These are phyloP conservation scores for Leccinum disarticulatum DNA, from an alignment of 768 basidiomycete species.

Conservation along the genomic window DNA sequence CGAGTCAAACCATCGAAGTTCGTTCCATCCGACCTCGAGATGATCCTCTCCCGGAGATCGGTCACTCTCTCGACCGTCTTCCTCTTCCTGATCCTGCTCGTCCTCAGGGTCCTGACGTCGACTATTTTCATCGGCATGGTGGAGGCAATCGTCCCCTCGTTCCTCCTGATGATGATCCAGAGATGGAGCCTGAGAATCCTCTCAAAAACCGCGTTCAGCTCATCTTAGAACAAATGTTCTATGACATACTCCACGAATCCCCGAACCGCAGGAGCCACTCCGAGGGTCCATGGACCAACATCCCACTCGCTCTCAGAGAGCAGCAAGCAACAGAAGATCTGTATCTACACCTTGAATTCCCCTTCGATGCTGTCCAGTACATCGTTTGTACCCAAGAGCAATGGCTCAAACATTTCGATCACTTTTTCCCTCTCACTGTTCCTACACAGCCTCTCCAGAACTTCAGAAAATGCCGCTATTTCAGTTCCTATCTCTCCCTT, in stretches of 20 bases:
- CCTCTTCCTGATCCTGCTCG: neutral
- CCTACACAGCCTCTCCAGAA: neutral
- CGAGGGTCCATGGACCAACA: neutral
- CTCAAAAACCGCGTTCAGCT: neutral
- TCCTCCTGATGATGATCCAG: neutral
- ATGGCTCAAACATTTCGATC: neutral
- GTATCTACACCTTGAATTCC: neutral
- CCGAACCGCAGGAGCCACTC: neutral
- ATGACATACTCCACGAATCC: neutral
- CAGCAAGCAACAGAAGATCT: neutral
- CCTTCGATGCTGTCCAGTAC: neutral
- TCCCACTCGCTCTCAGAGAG: neutral
- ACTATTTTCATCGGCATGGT: neutral
- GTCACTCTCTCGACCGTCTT: neutral
- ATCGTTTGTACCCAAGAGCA: neutral
- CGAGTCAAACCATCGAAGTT: neutral
- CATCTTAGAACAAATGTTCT: neutral
- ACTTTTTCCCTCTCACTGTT: neutral
- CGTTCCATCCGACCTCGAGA: neutral
- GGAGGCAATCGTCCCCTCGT: neutral
- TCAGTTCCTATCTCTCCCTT: neutral
- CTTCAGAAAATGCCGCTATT: neutral
- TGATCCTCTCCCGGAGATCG: neutral
- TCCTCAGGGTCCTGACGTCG: constrained; percentile 6
- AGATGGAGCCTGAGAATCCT: neutral